These are phyloP conservation scores for Colletotrichum aenigma DNA, from an alignment of 2,329 filamentous ascomycete genomes.

Conservation along the genomic window DNA sequence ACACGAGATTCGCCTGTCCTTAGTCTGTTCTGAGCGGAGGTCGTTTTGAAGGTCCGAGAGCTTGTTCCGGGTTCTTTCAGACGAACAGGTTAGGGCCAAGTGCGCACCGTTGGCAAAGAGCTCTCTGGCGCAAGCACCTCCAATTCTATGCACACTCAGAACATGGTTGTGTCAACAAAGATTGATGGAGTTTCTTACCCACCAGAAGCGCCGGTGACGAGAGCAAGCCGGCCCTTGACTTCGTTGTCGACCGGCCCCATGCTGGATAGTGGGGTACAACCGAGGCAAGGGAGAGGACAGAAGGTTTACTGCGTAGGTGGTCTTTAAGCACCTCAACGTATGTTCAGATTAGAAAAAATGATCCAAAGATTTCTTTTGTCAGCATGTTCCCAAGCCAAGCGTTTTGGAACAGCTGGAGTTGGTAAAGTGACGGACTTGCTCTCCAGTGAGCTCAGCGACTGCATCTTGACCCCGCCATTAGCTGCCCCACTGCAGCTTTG, in stretches of 20 bases:
- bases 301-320: neutral
- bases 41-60: neutral
- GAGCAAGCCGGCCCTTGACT: conserved; percentile 56
- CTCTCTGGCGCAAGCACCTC: conserved; percentile 59
- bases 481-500: conserved; percentile 9
- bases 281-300: neutral
- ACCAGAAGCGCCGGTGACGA: conserved; percentile 66
- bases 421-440: neutral
- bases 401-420: neutral
- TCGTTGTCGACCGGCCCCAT: conserved; percentile 39
- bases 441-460: neutral
- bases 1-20: conserved; percentile 42
- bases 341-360: no score
- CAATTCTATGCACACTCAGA: conserved; percentile 50
- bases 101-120: conserved; percentile 56
- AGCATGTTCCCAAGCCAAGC: neutral
- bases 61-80: neutral
- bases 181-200: conserved; percentile 46
- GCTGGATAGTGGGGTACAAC: neutral
- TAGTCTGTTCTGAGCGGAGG: neutral
- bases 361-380: no score
- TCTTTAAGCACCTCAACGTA: neutral
- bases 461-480: conserved; percentile 6
- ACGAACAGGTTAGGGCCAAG: conserved; percentile 60
- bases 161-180: neutral